Percentiles rank a stretch among this genome's conserved stretches.
These are phyloP conservation scores for Phytopythium kandeliae DNA, from an alignment of 352 stramenopile species.

Conservation along the genomic window DNA sequence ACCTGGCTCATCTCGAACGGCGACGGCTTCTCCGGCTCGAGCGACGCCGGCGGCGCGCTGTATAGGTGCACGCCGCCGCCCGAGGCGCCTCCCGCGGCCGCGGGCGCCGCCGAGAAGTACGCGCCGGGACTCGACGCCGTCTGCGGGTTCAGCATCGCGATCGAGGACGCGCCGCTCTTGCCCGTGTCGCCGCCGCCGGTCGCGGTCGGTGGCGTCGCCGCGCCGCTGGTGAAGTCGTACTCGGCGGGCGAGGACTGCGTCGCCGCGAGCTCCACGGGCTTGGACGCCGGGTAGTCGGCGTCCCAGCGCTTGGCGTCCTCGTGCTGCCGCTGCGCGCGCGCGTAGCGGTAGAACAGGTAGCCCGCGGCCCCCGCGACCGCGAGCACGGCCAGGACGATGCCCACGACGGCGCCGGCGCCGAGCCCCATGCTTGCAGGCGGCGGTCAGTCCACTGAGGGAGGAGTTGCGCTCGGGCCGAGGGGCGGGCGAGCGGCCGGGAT, in stretches of 20 bases:
- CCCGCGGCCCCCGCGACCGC: conserved; percentile 22
- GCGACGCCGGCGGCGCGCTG: background rate
- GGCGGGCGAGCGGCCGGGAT: background rate
- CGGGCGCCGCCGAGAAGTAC: conserved; percentile 22
- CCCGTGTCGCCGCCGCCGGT: conserved; percentile 2
- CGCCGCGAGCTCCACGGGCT: conserved; percentile 11
- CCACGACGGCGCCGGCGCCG: conserved; percentile 24
- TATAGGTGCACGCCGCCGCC: background rate
- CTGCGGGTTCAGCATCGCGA: conserved; percentile 22
- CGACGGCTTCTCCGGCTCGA: background rate
- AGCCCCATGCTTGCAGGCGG: conserved; percentile 1
- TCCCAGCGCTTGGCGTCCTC: conserved; percentile 36
- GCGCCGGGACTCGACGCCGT: conserved; percentile 14
- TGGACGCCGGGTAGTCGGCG: conserved; percentile 22
- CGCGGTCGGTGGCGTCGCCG: conserved; percentile 6
- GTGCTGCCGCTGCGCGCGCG: conserved; percentile 11
- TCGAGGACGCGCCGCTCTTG: conserved; percentile 20
- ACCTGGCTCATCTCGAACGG: conserved; percentile 8
- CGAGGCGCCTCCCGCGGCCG: background rate
- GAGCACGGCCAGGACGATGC: conserved; percentile 37
- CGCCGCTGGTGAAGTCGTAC: conserved; percentile 31
- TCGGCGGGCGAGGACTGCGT: conserved; percentile 21
- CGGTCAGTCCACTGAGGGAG: no score
- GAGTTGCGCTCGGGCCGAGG: no score
- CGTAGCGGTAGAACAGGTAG: conserved; percentile 33